phyloP scores from a whole-genome alignment of 1,284 basidiomycete genomes.

The Sphaerobolus stellatus region DNA sequence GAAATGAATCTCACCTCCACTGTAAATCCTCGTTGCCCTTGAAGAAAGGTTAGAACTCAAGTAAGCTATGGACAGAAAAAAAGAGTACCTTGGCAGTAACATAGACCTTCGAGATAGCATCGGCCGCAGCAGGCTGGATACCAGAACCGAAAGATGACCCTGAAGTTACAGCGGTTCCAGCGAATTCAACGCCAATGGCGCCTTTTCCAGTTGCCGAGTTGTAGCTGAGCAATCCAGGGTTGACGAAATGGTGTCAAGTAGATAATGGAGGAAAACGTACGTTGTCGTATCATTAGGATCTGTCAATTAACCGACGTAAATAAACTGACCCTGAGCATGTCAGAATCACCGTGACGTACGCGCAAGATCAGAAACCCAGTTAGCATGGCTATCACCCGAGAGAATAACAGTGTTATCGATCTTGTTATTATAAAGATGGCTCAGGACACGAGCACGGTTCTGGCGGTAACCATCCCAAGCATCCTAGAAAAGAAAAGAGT shows the following conservation, averaged over 20 bases:
- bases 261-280: constrained; percentile 27
- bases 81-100: constrained; percentile 48
- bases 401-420: constrained; percentile 62
- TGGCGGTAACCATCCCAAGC: constrained; percentile 66
- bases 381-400: constrained; percentile 66
- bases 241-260: not conserved
- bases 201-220: constrained; percentile 53
- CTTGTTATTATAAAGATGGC: constrained; percentile 50
- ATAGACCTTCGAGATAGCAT: constrained; percentile 41
- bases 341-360: constrained; percentile 35
- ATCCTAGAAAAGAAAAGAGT: constrained; percentile 36
- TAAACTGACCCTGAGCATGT: constrained; percentile 1
- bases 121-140: constrained; percentile 40
- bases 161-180: constrained; percentile 63
- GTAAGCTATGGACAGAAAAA: not conserved
- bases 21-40: constrained; percentile 3
- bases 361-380: constrained; percentile 59
- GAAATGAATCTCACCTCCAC: not conserved
- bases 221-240: constrained; percentile 40
- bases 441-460: constrained; percentile 56
- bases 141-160: constrained; percentile 49
- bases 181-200: constrained; percentile 64
- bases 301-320: constrained; percentile 17
- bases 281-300: constrained; percentile 51
- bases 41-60: not conserved